Evolutionary conservation across 2,329 filamentous ascomycete species (phyloP).

Genomic region (Sclerotiophoma versabilis): DNA sequence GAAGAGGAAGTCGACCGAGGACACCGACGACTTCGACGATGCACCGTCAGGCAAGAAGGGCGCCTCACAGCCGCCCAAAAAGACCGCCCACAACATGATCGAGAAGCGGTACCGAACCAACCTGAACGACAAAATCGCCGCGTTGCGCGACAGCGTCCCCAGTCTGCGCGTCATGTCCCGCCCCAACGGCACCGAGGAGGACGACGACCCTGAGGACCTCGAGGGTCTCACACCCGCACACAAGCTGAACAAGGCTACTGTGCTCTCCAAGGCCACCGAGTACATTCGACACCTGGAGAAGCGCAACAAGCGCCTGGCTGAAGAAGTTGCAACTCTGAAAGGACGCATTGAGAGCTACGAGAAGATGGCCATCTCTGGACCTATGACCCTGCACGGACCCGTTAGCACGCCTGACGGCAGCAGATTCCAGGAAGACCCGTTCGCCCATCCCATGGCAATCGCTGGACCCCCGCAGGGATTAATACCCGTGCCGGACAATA

Average conservation of each 20-base stretch:
- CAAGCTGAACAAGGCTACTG: conserved; percentile 97
- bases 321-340: conserved; percentile 83
- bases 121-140: conserved; percentile 95
- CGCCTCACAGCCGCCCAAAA: conserved; percentile 71
- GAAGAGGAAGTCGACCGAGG: conserved; percentile 51
- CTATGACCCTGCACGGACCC: conserved; percentile 46
- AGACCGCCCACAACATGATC: conserved; percentile 97
- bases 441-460: conserved; percentile 39
- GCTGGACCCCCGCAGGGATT: conserved; percentile 48
- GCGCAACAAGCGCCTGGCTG: conserved; percentile 79
- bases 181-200: conserved; percentile 66
- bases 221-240: conserved; percentile 76
- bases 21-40: conserved; percentile 68
- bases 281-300: conserved; percentile 95
- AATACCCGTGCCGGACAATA: conserved; percentile 53
- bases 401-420: conserved; percentile 46
- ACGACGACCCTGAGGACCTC: conserved; percentile 82
- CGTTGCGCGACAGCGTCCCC: conserved; percentile 88
- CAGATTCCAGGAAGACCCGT: conserved; percentile 49
- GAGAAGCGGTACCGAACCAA: conserved; percentile 97
- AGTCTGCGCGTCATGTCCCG: conserved; percentile 83
- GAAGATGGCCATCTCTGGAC: conserved; percentile 72
- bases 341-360: conserved; percentile 69
- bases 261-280: conserved; percentile 93
- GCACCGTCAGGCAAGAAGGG: conserved; percentile 59